Percentiles rank a stretch among this genome's conserved stretches.
phyloP scores from a whole-genome alignment of 106 monocot genomes.

The Apostasia ramifera region DNA sequence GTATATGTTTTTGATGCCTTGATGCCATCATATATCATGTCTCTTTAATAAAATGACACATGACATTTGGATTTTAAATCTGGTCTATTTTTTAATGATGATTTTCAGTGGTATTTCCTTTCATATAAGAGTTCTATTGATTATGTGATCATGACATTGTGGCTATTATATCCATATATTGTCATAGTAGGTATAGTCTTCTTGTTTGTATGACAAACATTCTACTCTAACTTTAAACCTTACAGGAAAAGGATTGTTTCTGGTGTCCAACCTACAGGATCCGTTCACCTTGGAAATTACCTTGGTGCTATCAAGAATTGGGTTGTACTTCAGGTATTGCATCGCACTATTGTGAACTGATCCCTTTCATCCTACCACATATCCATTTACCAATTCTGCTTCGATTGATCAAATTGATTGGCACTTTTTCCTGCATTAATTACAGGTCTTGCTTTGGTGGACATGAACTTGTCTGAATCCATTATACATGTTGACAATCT shows the following conservation, averaged over 20 bases:
- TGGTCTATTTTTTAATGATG: background rate
- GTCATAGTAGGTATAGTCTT: background rate
- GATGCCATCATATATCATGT: too few relatives aligned
- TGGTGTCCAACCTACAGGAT: constrained; percentile 95
- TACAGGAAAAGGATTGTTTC: constrained; percentile 91
- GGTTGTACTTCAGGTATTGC: constrained; percentile 76
- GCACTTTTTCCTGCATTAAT: background rate
- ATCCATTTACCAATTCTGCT: background rate
- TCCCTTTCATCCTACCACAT: background rate
- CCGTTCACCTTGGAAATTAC: constrained; percentile 95
- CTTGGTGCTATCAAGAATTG: constrained; percentile 95
- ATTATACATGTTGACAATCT: background rate
- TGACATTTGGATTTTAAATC: too few relatives aligned
- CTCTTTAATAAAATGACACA: too few relatives aligned
- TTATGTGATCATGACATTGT: background rate
- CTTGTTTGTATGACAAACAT: background rate
- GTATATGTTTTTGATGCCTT: too few relatives aligned
- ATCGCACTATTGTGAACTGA: background rate
- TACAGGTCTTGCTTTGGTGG: background rate
- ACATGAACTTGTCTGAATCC: background rate
- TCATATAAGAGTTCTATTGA: background rate
- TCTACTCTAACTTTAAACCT: constrained; percentile 5
- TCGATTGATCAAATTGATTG: background rate
- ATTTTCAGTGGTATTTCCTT: background rate
- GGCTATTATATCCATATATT: background rate